Percentiles rank a stretch among this genome's conserved stretches.
Evolutionary conservation across 2,329 filamentous ascomycete species (phyloP).

Genomic region (Bipolaris oryzae): DNA sequence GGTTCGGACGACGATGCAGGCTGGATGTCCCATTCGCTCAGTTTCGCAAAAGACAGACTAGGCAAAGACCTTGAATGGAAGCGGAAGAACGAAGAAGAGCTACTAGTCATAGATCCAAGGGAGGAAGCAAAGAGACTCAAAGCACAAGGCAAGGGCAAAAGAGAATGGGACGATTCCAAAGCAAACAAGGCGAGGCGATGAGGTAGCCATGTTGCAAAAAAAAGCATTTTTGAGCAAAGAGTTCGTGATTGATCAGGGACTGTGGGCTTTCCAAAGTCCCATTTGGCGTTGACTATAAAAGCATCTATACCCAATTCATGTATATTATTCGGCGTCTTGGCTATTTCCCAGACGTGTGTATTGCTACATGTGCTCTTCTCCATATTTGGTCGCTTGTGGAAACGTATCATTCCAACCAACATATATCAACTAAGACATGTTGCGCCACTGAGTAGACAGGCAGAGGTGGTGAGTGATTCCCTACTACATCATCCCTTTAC

Average conservation of each 20-base stretch:
- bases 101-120: conserved; percentile 90
- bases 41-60: conserved; percentile 85
- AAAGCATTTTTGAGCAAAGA: not conserved
- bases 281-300: not conserved
- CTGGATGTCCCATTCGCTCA: conserved; percentile 87
- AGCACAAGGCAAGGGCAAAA: conserved; percentile 55
- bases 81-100: conserved; percentile 85
- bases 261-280: not conserved
- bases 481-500: not conserved
- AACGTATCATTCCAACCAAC: too few species aligned
- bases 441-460: not conserved
- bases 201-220: not conserved
- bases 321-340: not conserved
- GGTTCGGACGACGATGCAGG: conserved; percentile 65
- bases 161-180: conserved; percentile 37
- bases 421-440: too few species aligned
- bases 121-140: conserved; percentile 77
- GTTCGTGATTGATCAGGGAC: not conserved
- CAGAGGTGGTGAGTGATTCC: not conserved
- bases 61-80: conserved; percentile 92
- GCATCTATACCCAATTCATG: not conserved
- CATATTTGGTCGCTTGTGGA: not conserved
- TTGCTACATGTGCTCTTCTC: not conserved
- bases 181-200: conserved; percentile 26
- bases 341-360: not conserved